These are phyloP conservation scores for Gliomastix tumulicola DNA, from an alignment of 2,329 filamentous ascomycete genomes.

Conservation along the genomic window DNA sequence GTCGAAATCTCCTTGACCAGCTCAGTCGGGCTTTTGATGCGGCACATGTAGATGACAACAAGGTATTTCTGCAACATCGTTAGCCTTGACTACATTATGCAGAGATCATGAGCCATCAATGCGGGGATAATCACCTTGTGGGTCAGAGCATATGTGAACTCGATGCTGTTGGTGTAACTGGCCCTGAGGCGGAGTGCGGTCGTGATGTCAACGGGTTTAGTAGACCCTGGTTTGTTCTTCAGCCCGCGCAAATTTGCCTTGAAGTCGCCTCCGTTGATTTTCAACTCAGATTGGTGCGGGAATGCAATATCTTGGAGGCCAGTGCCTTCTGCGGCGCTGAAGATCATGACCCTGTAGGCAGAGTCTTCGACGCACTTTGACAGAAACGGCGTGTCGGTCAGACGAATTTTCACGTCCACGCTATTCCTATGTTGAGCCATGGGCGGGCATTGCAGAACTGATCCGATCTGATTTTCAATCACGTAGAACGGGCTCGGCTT, in stretches of 20 bases:
- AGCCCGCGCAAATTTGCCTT: slow-evolving; percentile 90
- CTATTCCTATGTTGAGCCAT: slow-evolving; percentile 35
- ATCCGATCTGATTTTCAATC: slow-evolving; percentile 57
- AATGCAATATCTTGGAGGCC: slow-evolving; percentile 75
- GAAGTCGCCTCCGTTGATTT: slow-evolving; percentile 80
- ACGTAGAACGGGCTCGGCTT: slow-evolving; percentile 84
- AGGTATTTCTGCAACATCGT: slow-evolving; percentile 71
- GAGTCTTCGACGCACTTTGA: slow-evolving; percentile 51
- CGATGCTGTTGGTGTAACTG: slow-evolving; percentile 68
- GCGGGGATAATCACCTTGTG: no score
- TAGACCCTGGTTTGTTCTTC: slow-evolving; percentile 95
- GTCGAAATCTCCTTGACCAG: slow-evolving; percentile 62
- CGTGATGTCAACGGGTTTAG: slow-evolving; percentile 88
- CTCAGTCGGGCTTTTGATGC: slow-evolving; percentile 61
- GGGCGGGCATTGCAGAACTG: slow-evolving; percentile 67
- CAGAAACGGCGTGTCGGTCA: slow-evolving; percentile 45
- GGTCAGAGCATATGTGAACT: slow-evolving; percentile 89
- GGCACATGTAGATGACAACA: slow-evolving; percentile 69
- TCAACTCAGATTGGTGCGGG: slow-evolving; percentile 86
- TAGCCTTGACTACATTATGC: no score
- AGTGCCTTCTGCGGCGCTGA: slow-evolving; percentile 63
- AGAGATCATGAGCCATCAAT: no score
- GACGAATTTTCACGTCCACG: slow-evolving; percentile 21
- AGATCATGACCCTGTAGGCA: slow-evolving; percentile 71
- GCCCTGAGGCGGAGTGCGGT: slow-evolving; percentile 62